Conservation (phyloP, 2,329 filamentous ascomycete species). For the Fulvia fulva region DNA sequence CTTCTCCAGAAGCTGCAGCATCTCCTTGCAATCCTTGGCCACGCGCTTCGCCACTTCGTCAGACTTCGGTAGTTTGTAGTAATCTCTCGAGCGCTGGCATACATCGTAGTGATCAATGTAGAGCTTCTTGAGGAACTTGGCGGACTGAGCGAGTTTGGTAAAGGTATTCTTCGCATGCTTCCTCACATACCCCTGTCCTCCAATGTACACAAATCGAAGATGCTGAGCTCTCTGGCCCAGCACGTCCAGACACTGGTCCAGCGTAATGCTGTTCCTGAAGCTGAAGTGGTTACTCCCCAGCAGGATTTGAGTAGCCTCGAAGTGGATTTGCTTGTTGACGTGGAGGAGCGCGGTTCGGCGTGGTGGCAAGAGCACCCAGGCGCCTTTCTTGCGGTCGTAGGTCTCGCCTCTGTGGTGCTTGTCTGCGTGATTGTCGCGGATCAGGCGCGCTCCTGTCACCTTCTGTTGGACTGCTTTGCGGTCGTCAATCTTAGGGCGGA, state of each 20-base stretch:
- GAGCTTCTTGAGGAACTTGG: constrained; percentile 4
- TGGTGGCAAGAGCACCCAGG: constrained; percentile 1
- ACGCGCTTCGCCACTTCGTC: background rate
- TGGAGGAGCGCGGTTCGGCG: constrained; percentile 3
- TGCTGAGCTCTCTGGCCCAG: constrained; percentile 1
- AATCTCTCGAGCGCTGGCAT: background rate
- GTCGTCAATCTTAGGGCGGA: background rate
- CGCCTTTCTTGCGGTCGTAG: background rate
- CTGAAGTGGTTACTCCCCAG: constrained; percentile 1
- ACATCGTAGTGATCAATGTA: constrained; percentile 1
- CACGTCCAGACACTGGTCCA: background rate
- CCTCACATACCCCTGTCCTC: background rate
- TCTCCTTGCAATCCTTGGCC: background rate
- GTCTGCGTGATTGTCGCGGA: background rate
- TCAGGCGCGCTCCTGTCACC: background rate
- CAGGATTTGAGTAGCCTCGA: constrained; percentile 10
- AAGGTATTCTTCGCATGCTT: background rate
- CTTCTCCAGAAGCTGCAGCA: background rate
- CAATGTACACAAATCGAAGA: constrained; percentile 6
- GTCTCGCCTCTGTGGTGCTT: background rate
- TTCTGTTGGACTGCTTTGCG: background rate
- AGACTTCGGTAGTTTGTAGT: background rate
- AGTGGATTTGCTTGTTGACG: constrained; percentile 7
- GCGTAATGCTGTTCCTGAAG: background rate
- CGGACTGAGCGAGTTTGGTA: background rate